phyloP scores from a whole-genome alignment of 148 eudicot genomes.

The Fagopyrum esculentum region DNA sequence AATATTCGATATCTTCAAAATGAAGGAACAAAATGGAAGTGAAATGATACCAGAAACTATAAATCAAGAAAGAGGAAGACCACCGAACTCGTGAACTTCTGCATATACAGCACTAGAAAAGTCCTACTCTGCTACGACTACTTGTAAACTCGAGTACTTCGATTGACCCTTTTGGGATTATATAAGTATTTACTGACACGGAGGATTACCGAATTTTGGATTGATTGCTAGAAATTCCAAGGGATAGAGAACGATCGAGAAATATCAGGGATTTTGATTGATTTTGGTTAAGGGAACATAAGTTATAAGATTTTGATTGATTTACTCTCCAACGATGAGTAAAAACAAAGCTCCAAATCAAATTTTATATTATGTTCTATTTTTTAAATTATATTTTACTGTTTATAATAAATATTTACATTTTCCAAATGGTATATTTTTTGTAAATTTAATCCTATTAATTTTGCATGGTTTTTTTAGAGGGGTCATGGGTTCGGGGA shows the following conservation, averaged over 20 bases:
- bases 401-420: no score
- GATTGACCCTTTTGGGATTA: neutral
- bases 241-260: neutral
- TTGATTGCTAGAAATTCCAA: neutral
- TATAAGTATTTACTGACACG: no score
- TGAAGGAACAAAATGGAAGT: slow-evolving; percentile 11
- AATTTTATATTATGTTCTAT: no score
- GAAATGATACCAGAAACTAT: neutral
- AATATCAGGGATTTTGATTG: neutral
- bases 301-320: no score
- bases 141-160: neutral
- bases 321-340: neutral
- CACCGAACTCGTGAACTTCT: neutral
- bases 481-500: no score
- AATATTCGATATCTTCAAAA: slow-evolving; percentile 13
- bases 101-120: neutral
- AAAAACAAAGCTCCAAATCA: no score
- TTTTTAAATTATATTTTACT: no score
- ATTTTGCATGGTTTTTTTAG: no score
- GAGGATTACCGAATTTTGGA: slow-evolving; percentile 1
- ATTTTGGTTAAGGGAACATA: neutral
- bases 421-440: no score
- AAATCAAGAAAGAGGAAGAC: slow-evolving; percentile 8
- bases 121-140: neutral
- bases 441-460: no score